Evolutionary conservation across 768 basidiomycete genomes (phyloP).

Genomic region (Pleurotus tuoliensis): DNA sequence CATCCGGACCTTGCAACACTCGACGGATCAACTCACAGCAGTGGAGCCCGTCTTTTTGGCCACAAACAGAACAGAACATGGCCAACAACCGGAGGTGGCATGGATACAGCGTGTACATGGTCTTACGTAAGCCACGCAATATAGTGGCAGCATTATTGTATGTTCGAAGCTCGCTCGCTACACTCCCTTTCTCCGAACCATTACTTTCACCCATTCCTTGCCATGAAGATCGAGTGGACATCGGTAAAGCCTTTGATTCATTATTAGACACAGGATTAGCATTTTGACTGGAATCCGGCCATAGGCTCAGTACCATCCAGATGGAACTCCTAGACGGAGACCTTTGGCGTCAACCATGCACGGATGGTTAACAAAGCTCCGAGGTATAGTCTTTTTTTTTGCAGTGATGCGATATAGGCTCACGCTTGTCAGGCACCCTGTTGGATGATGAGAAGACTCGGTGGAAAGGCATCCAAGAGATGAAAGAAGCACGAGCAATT

Average conservation of each 20-base stretch:
- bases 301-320: conserved; percentile 33
- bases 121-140: background rate
- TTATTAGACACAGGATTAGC: conserved; percentile 8
- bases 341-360: conserved; percentile 60
- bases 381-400: background rate
- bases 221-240: conserved; percentile 54
- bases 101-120: background rate
- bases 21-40: background rate
- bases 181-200: background rate
- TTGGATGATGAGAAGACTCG: conserved; percentile 58
- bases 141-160: background rate
- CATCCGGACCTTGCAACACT: background rate
- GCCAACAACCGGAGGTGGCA: background rate
- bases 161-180: background rate
- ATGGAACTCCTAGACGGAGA: conserved; percentile 38
- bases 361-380: conserved; percentile 74
- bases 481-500: conserved; percentile 46
- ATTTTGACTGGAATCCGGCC: background rate
- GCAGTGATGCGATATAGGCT: background rate
- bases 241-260: conserved; percentile 26
- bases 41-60: too few species aligned
- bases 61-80: background rate
- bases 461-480: conserved; percentile 64
- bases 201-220: conserved; percentile 6
- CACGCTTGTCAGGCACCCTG: conserved; percentile 53